These are phyloP conservation scores for Cyclotella cryptica DNA, from an alignment of 108 stramenopile species.

Conservation along the genomic window DNA sequence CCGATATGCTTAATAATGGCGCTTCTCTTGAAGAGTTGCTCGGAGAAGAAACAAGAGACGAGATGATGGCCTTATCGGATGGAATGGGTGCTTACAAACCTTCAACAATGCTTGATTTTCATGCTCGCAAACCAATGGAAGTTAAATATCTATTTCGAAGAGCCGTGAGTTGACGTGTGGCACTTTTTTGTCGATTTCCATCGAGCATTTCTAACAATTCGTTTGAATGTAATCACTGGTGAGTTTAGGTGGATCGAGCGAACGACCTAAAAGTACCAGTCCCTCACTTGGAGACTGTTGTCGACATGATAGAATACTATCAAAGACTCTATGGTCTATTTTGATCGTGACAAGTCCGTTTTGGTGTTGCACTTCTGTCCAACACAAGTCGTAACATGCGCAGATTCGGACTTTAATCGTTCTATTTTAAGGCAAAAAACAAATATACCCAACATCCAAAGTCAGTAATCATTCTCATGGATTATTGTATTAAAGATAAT, in stretches of 20 bases:
- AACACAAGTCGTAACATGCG: too few relatives aligned
- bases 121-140: constrained; percentile 81
- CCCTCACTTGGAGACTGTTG: constrained; percentile 80
- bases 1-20: constrained; percentile 65
- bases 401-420: too few relatives aligned
- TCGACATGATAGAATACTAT: constrained; percentile 28
- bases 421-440: too few relatives aligned
- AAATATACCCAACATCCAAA: too few relatives aligned
- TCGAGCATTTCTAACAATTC: not conserved
- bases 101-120: constrained; percentile 82
- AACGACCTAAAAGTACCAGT: constrained; percentile 60
- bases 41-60: constrained; percentile 46
- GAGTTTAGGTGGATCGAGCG: constrained; percentile 55
- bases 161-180: constrained; percentile 41
- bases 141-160: constrained; percentile 81
- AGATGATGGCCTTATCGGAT: constrained; percentile 79
- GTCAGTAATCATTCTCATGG: too few relatives aligned
- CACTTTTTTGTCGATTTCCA: not conserved
- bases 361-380: not conserved
- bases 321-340: constrained; percentile 5
- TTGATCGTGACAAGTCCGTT: not conserved
- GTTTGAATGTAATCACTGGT: not conserved
- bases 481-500: too few relatives aligned
- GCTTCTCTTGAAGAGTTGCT: constrained; percentile 31
- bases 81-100: constrained; percentile 84